Percentiles rank a stretch among this genome's conserved stretches.
These are phyloP conservation scores for Globomyces pollinis-pini DNA, from an alignment of 192 early-diverging fungal genomes.

Conservation along the genomic window DNA sequence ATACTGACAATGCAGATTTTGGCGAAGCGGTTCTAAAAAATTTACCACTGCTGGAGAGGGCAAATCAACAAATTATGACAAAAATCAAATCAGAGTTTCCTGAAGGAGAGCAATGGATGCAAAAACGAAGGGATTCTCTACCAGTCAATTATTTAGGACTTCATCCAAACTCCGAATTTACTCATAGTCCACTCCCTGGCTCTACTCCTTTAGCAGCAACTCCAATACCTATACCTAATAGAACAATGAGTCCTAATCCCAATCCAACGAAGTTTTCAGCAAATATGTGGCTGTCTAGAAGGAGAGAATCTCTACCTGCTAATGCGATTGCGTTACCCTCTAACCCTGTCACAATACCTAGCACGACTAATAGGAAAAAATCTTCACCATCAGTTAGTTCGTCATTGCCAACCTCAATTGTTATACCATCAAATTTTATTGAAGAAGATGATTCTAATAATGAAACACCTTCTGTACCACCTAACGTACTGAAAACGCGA, in stretches of 20 bases:
- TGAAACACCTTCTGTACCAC: too few relatives aligned
- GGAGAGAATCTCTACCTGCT: slow-evolving; percentile 14
- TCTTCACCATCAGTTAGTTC: not conserved
- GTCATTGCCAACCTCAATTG: not conserved
- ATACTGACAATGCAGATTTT: slow-evolving; percentile 48
- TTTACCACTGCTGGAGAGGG: slow-evolving; percentile 76
- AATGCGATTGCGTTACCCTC: not conserved
- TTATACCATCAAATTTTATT: too few relatives aligned
- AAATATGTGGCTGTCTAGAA: slow-evolving; percentile 28
- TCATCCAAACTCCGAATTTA: too few relatives aligned
- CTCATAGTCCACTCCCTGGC: too few relatives aligned
- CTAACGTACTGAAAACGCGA: too few relatives aligned
- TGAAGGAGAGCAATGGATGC: slow-evolving; percentile 30
- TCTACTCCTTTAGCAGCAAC: not conserved
- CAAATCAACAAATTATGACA: slow-evolving; percentile 76
- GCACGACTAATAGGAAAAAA: not conserved
- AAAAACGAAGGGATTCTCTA: slow-evolving; percentile 17
- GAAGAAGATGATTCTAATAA: too few relatives aligned
- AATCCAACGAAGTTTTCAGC: not conserved
- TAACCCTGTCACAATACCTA: too few relatives aligned
- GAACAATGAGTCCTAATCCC: not conserved
- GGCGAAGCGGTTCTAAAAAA: slow-evolving; percentile 92
- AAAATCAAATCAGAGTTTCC: slow-evolving; percentile 64
- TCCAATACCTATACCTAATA: not conserved
- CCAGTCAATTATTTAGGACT: slow-evolving; percentile 7